These are phyloP conservation scores for Anthracocystis panici-leucophaei DNA, from an alignment of 1,284 basidiomycete species.

Conservation along the genomic window DNA sequence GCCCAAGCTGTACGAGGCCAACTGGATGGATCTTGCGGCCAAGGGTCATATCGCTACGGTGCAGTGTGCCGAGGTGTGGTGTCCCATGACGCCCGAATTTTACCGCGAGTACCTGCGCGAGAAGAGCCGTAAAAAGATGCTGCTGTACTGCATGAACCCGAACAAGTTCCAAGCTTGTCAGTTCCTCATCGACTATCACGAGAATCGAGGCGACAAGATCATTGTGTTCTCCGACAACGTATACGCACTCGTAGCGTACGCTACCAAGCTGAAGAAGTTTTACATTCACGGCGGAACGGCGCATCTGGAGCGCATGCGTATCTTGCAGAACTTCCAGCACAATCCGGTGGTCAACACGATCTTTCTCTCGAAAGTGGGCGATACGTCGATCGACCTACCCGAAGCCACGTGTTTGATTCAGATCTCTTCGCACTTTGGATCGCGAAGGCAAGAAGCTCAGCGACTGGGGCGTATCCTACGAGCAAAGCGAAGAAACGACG, in stretches of 20 bases:
- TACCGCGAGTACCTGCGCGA: slow-evolving; percentile 97
- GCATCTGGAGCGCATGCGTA: slow-evolving; percentile 94
- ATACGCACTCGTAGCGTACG: slow-evolving; percentile 95
- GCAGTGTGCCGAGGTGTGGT: slow-evolving; percentile 97
- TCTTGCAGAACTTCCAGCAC: slow-evolving; percentile 94
- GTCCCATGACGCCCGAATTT: slow-evolving; percentile 99
- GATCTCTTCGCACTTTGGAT: slow-evolving; percentile 99
- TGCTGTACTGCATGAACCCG: slow-evolving; percentile 99
- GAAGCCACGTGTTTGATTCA: slow-evolving; percentile 99
- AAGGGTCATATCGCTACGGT: slow-evolving; percentile 99
- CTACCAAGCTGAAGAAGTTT: slow-evolving; percentile 90
- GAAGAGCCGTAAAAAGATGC: slow-evolving; percentile 90
- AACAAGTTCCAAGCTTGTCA: slow-evolving; percentile 99
- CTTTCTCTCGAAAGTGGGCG: slow-evolving; percentile 98
- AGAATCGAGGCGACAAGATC: slow-evolving; percentile 97
- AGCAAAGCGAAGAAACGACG: slow-evolving; percentile 97
- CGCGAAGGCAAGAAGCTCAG: slow-evolving; percentile 96
- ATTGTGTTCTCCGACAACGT: slow-evolving; percentile 99
- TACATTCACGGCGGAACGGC: slow-evolving; percentile 98
- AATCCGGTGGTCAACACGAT: slow-evolving; percentile 95
- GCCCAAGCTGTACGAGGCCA: slow-evolving; percentile 98
- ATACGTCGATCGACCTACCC: slow-evolving; percentile 98
- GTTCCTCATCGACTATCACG: slow-evolving; percentile 98
- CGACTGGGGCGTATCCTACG: slow-evolving; percentile 91
- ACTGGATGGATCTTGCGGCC: slow-evolving; percentile 99